A percentile compares a stretch with the other conserved stretches of the same genome.
phyloP scores from a whole-genome alignment of 2,329 filamentous ascomycete genomes.

The Beauveria bassiana region DNA sequence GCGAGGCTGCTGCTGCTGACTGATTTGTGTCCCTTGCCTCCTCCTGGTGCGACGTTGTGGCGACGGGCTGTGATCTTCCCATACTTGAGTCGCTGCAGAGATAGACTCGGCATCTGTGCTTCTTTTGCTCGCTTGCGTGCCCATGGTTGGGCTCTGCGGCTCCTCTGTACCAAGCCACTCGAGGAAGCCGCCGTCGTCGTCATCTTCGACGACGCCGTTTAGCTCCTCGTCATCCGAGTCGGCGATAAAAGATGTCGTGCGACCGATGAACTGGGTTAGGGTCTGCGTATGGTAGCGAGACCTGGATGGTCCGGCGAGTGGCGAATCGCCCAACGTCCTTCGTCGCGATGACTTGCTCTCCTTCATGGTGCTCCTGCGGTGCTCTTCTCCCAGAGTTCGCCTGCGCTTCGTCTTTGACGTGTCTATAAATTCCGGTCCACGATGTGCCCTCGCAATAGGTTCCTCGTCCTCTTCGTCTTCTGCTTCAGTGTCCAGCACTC shows the following conservation, averaged over 20 bases:
- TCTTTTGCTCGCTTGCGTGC: not conserved
- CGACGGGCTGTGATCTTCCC: constrained; percentile 10
- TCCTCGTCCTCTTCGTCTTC: constrained; percentile 3
- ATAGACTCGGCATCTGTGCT: not conserved
- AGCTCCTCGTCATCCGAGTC: constrained; percentile 33
- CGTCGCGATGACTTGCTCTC: constrained; percentile 16
- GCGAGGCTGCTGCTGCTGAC: constrained; percentile 14
- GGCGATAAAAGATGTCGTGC: constrained; percentile 21
- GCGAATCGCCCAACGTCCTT: constrained; percentile 14
- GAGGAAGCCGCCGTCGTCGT: constrained; percentile 21
- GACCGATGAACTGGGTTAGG: constrained; percentile 31
- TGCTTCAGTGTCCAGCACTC: constrained; percentile 17
- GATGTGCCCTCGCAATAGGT: not conserved
- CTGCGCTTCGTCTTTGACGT: constrained; percentile 18
- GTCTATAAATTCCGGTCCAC: constrained; percentile 2
- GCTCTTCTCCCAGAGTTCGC: constrained; percentile 21
- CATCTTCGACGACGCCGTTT: constrained; percentile 13
- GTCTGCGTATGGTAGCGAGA: constrained; percentile 34
- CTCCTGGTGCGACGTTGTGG: constrained; percentile 15
- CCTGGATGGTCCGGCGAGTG: not conserved
- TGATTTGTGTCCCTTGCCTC: not conserved
- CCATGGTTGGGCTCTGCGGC: constrained; percentile 21
- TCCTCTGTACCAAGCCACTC: constrained; percentile 22
- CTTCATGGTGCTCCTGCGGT: constrained; percentile 13
- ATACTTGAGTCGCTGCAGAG: constrained; percentile 11